These are phyloP conservation scores for Smittium culicis DNA, from an alignment of 371 early-diverging fungal species.

Conservation along the genomic window DNA sequence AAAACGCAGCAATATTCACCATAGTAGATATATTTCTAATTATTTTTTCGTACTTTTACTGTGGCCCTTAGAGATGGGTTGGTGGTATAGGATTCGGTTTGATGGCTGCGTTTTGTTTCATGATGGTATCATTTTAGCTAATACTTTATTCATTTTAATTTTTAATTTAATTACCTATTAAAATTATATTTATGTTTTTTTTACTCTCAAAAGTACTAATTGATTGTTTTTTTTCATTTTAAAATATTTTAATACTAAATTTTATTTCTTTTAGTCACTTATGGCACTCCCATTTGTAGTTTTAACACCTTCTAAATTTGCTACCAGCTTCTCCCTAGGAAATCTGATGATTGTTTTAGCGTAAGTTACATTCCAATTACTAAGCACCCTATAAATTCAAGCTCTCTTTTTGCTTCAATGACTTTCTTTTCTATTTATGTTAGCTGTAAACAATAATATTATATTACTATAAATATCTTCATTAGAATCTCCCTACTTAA, in stretches of 20 bases:
- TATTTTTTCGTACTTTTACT: neutral
- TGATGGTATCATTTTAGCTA: constrained; percentile 18
- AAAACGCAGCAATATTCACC: neutral
- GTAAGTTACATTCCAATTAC: constrained; percentile 7
- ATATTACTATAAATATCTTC: neutral
- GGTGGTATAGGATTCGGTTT: constrained; percentile 29
- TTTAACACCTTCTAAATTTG: constrained; percentile 34
- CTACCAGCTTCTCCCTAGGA: constrained; percentile 36
- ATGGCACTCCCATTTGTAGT: constrained; percentile 34
- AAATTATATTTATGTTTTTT: too few species aligned
- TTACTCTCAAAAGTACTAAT: too few species aligned
- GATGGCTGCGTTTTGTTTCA: constrained; percentile 31
- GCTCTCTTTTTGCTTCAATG: too few species aligned
- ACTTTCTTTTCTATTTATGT: too few species aligned
- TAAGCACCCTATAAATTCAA: neutral
- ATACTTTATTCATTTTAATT: neutral
- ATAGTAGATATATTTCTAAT: neutral
- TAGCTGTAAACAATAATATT: too few species aligned
- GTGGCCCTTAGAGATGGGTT: constrained; percentile 22
- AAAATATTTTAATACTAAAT: too few species aligned
- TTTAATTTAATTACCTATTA: neutral
- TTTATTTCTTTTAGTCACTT: constrained; percentile 17
- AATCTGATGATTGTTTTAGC: constrained; percentile 22
- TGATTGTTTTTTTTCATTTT: too few species aligned
- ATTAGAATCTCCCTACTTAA: constrained; percentile 35